phyloP scores from a whole-genome alignment of 768 basidiomycete species.

The Hericium coralloides region DNA sequence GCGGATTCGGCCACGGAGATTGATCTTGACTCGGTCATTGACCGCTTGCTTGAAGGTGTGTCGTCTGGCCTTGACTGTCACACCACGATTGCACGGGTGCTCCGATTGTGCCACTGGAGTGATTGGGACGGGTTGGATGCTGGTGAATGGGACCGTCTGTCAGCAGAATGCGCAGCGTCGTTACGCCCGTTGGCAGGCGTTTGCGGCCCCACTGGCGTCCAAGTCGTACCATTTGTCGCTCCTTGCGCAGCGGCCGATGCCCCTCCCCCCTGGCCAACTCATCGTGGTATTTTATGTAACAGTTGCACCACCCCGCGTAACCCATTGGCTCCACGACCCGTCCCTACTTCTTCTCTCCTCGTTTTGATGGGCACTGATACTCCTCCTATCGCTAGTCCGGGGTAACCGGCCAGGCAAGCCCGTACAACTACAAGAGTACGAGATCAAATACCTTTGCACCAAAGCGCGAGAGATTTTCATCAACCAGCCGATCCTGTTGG shows the following conservation, averaged over 20 bases:
- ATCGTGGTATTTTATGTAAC: too few relatives aligned
- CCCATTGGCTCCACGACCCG: too few relatives aligned
- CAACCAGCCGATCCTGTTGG: constrained; percentile 95
- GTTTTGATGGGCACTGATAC: too few relatives aligned
- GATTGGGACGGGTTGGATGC: background rate
- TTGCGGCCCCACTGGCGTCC: too few relatives aligned
- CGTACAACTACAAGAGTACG: constrained; percentile 95
- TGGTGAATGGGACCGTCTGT: background rate
- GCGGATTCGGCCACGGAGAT: constrained; percentile 84
- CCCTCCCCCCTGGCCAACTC: too few relatives aligned
- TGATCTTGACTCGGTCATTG: constrained; percentile 99
- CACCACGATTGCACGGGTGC: background rate
- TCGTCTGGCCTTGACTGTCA: constrained; percentile 11
- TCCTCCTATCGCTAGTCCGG: constrained; percentile 50
- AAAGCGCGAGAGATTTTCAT: constrained; percentile 99
- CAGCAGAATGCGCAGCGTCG: background rate
- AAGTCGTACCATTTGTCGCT: too few relatives aligned
- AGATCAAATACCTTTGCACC: constrained; percentile 98
- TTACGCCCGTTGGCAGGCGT: too few relatives aligned
- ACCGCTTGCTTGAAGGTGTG: constrained; percentile 95
- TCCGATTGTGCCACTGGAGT: background rate
- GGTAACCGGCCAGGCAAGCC: constrained; percentile 98
- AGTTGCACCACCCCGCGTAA: too few relatives aligned
- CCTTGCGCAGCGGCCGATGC: too few relatives aligned
- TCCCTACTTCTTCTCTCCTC: too few relatives aligned